Base-by-base conservation (phyloP, 176 grass and related monocot genomes). In the Phragmites australis region DNA sequence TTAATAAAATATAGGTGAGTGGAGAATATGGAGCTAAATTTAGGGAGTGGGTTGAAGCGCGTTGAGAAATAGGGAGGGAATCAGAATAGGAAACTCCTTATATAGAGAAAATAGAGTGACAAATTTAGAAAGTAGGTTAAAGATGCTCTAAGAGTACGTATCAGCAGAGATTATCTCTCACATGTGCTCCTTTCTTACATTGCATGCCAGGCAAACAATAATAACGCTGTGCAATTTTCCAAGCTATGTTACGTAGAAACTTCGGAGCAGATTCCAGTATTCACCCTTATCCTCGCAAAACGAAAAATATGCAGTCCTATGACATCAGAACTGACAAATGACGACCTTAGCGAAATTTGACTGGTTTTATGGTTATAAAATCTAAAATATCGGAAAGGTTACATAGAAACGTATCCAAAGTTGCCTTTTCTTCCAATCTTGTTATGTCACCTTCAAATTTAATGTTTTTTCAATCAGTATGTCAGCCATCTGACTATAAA, bases 331-430 rank as follows among this genome's bases (percentile, higher is more conserved):
- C 23, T 46, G 52, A 75, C 53, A 81, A 84, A 75, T 75, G 26
- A 10, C 15, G 12, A 43, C 57, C 40, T 48, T 31, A 22, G 66
- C 12, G 7, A 81, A 70, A 15, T 8, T 80, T 75, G 76, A 80
- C 60, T 52, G 68, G 51, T 53, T 23, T 68, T 15, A 5, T 40
- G 32, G 56, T 75, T 89, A 60, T 80, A 74, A 76, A 88, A 52
- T 4, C 27, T 12, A 0, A 34, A 31, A 25, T 78, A 57, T 84
- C 34, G 18, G 63, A 77, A 67, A 17, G 44, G 6, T 29, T 13
- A 46, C 23, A n/a, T 44, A 9, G 77, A 62, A 62, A 76, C 37
- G 23, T 57, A 73, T 23, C 23, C 56, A 74, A 27, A 26, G 1
- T 12, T 16, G 1, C 25, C 62, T 21, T 8, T 62, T 43, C 34